Evolutionary conservation across 345 rosid genomes (phyloP), one percentile per base, ranked within the genome.

Genomic region (Populus tremula): DNA sequence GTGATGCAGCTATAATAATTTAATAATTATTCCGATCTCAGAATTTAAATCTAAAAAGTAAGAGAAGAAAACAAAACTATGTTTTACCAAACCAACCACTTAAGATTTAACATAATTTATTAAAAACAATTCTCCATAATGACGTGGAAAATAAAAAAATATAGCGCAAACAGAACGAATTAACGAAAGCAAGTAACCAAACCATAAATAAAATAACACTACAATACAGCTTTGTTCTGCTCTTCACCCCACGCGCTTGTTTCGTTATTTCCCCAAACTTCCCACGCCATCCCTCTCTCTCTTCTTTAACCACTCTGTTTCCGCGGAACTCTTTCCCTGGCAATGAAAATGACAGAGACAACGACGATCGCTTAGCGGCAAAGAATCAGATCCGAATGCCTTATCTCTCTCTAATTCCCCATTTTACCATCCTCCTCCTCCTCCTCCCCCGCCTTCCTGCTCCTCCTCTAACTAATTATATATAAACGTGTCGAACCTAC

Each of bases 401-500:
- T 16, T 18, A 17, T 12, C 72, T 43, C 14, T 4, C n/a, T 31
- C 38, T 17, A 36, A 2, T 17, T 27, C 38, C 35, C 70, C 14
- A 45, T 8, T n/a, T 25, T 71, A 29, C 70, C 80, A 47, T 73
- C 73, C 11, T 20, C 41, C 29, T 73, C 73, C 11, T 20, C 41
- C 29, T 0, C 27, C 20, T 4, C 43, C 65, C 14, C 45, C 41
- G n/a, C 36, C 45, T 18, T 41, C 45, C 38, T 2, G 43, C 45
- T 33, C 65, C 29, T 66, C 38, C 35, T 47, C 11, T 20, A 16
- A 50, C 36, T 43, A 13, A 35, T 36, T 43, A 13, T n/a, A n/a
- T 9, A 9, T 8, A 27, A 29, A 80, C 74, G 67, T 35, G 76
- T 78, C 45, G 72, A 59, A 21, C 63, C 29, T 9, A n/a, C 62